Percentiles rank a stretch among this genome's conserved stretches.
These are phyloP conservation scores for Wickerhamiella parazyma DNA, from an alignment of 805 yeast genomes.

Conservation along the genomic window DNA sequence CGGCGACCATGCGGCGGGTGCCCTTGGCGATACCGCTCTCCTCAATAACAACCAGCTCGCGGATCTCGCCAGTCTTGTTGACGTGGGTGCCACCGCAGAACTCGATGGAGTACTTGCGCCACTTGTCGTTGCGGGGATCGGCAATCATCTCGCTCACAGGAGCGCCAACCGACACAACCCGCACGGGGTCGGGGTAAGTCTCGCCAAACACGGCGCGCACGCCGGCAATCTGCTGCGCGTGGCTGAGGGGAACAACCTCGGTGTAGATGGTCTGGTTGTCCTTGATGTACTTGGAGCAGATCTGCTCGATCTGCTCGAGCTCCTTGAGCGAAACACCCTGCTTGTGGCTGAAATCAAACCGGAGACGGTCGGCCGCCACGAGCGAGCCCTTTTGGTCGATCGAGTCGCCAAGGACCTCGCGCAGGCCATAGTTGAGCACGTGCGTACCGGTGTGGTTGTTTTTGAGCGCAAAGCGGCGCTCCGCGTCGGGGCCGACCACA, in stretches of 20 bases:
- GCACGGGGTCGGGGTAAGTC: constrained; percentile 96
- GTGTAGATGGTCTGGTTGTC: constrained; percentile 62
- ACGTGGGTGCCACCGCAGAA: constrained; percentile 99
- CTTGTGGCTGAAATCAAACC: constrained; percentile 94
- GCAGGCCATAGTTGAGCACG: constrained; percentile 75
- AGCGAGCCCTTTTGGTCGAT: constrained; percentile 95
- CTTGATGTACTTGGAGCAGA: constrained; percentile 59
- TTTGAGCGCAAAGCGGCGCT: constrained; percentile 91
- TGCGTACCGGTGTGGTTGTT: constrained; percentile 99
- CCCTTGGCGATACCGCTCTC: constrained; percentile 99
- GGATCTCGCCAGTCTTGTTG: constrained; percentile 80
- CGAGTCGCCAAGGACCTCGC: constrained; percentile 72
- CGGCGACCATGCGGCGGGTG: constrained; percentile 94
- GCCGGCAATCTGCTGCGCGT: constrained; percentile 65
- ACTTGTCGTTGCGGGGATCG: constrained; percentile 56
- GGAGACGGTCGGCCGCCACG: constrained; percentile 86
- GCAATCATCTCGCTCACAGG: constrained; percentile 70
- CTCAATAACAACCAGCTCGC: constrained; percentile 77
- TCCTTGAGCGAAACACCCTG: constrained; percentile 64
- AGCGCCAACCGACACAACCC: constrained; percentile 92
- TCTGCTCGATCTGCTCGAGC: constrained; percentile 58
- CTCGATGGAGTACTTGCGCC: constrained; percentile 74
- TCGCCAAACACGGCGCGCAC: constrained; percentile 98
- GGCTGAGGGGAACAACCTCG: constrained; percentile 61
- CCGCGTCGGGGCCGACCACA: constrained; percentile 79